A percentile compares a stretch with the other conserved stretches of the same genome.
phyloP scores from a whole-genome alignment of 768 basidiomycete genomes.

The Pleurotus platypus region DNA sequence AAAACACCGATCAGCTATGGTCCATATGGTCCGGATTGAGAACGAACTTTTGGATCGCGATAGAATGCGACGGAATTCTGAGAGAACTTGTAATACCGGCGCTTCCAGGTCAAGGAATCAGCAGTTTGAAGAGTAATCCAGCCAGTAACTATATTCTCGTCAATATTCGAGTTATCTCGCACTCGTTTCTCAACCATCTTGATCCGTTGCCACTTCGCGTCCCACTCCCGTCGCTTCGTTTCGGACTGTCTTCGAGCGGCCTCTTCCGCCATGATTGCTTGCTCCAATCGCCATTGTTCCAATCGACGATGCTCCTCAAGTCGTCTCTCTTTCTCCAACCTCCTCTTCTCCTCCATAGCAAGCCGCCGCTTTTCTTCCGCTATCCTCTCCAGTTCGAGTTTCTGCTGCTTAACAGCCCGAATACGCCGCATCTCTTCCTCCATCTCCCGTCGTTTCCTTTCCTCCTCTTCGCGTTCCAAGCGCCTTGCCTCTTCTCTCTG shows the following conservation, averaged over 20 bases:
- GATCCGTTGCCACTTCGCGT: conserved; percentile 44
- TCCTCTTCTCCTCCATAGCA: conserved; percentile 47
- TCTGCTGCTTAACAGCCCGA: conserved; percentile 32
- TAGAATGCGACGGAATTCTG: conserved; percentile 45
- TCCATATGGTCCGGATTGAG: neutral
- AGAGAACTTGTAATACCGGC: conserved; percentile 59
- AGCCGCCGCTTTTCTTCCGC: conserved; percentile 41
- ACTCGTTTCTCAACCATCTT: conserved; percentile 40
- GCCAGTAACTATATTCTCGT: conserved; percentile 36
- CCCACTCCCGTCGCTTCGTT: conserved; percentile 33
- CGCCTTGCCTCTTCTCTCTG: conserved; percentile 39
- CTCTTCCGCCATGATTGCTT: conserved; percentile 40
- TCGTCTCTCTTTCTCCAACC: conserved; percentile 42
- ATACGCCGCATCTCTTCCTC: conserved; percentile 37
- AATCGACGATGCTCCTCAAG: conserved; percentile 46
- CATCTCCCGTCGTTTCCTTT: conserved; percentile 30
- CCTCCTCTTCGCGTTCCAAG: conserved; percentile 42
- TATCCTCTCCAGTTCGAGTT: conserved; percentile 34
- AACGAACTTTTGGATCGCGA: conserved; percentile 45
- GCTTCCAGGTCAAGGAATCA: conserved; percentile 55
- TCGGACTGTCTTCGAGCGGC: conserved; percentile 42
- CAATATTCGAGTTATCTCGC: conserved; percentile 28
- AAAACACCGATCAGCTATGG: neutral
- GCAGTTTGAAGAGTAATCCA: conserved; percentile 62
- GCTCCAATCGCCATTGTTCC: conserved; percentile 51